Conservation (phyloP, 164 flowering plant species). For the Tetracentron sinense region DNA sequence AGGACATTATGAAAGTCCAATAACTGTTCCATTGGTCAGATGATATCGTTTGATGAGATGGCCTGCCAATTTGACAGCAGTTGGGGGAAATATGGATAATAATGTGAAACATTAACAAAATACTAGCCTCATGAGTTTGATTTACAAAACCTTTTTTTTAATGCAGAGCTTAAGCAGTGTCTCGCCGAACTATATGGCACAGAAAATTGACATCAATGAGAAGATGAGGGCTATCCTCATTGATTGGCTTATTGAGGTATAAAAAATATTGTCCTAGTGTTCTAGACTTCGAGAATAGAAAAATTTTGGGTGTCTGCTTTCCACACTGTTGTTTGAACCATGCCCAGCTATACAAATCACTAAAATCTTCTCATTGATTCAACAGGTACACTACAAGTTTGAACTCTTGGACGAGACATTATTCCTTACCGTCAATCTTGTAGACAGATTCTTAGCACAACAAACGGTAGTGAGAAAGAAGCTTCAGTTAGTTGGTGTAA, state of each 20-base stretch:
- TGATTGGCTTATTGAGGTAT: no score
- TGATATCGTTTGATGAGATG: no score
- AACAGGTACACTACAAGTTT: constrained; percentile 85
- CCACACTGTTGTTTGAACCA: no score
- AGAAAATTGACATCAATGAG: constrained; percentile 70
- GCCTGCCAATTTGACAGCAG: no score
- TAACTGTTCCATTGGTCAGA: no score
- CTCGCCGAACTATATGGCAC: constrained; percentile 57
- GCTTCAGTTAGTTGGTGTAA: constrained; percentile 79
- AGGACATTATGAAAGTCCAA: no score
- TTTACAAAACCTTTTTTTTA: not conserved
- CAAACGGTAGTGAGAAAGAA: constrained; percentile 63
- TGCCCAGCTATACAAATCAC: no score
- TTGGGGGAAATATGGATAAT: no score
- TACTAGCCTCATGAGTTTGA: constrained; percentile 1
- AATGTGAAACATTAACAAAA: no score
- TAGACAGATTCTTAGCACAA: constrained; percentile 67
- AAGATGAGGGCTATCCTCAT: no score
- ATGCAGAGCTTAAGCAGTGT: constrained; percentile 57
- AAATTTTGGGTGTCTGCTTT: no score
- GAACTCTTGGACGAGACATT: constrained; percentile 83
- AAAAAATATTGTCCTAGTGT: no score
- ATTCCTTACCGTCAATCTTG: constrained; percentile 68
- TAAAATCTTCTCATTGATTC: not conserved
- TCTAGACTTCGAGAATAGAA: constrained; percentile 76